Evolutionary conservation across 306 rosid genomes (phyloP), one percentile per base, ranked within the genome.

Genomic region (Prunus mira): DNA sequence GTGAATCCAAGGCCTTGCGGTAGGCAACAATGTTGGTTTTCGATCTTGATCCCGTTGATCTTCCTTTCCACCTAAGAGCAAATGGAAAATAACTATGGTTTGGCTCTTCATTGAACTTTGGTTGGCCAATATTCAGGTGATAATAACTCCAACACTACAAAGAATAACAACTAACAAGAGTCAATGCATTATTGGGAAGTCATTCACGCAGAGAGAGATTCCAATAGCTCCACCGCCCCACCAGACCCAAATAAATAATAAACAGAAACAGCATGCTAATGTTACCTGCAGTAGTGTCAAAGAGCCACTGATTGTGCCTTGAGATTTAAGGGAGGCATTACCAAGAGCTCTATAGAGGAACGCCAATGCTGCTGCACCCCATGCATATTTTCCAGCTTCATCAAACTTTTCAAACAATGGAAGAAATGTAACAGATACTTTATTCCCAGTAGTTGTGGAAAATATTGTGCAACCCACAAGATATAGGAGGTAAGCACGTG

Each of bases 311-410:
- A 93, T 84, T 18, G 96, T 93, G 84, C 97, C 88, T 76, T 90
- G 97, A 74, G 94, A 87, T 81, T 89, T 93, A 24, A 90, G 93
- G 51, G 96, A 90, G 50, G 96, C 97, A 58, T 93, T 93, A 70
- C 96, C 96, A 41, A 93, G 92, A 68, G 97, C 91, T 75, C 98
- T 86, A 30, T 94, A 94, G 52, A 94, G 85, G 88, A 94, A 94
- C 51, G 98, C 93, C 86, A 93, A 76, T 61, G 96, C 96, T 69
- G 93, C 96, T 52, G 98, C 98, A 62, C 98, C 98, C 96, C 98
- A 93, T 10, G 98, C 96, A 79, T 76, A 86, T 72, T 84, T 86
- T 57, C 96, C 91, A 10, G 98, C 90, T 76, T 79, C 86, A 11
- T 90, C 93, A 76, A 93, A 90, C 84, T 86, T 78, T 79, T 89